Evolutionary conservation across 202 grass and related monocot species (phyloP).

Genomic region (Tripidium arundinaceum): DNA sequence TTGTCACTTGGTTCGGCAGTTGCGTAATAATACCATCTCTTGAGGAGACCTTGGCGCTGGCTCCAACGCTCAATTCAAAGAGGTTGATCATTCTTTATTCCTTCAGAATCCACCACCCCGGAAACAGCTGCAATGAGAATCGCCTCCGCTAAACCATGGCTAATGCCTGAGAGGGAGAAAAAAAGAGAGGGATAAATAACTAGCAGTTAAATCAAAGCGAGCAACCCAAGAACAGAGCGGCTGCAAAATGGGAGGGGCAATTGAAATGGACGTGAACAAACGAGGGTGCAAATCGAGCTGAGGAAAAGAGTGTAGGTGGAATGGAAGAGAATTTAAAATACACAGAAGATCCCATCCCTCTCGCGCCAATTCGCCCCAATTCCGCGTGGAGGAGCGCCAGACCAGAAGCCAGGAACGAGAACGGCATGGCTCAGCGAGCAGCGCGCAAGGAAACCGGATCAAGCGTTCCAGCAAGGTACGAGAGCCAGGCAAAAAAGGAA

Average conservation of each 20-base stretch:
- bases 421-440: neutral
- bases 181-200: neutral
- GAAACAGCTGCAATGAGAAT: conserved; percentile 21
- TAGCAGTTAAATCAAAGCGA: neutral
- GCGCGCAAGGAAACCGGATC: no score
- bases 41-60: conserved; percentile 38
- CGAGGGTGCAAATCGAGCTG: neutral
- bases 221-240: neutral
- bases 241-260: neutral
- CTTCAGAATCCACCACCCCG: conserved; percentile 13
- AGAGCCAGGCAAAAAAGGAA: neutral
- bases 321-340: conserved; percentile 6
- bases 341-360: conserved; percentile 19
- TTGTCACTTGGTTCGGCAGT: conserved; percentile 10
- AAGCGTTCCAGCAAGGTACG: no score
- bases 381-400: neutral
- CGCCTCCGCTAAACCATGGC: conserved; percentile 15
- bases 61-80: conserved; percentile 47
- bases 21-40: conserved; percentile 45
- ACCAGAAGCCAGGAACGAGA: neutral
- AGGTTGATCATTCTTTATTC: conserved; percentile 53
- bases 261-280: neutral
- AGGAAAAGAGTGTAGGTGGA: neutral
- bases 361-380: conserved; percentile 28
- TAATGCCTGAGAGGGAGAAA: conserved; percentile 13